Percentiles rank a stretch among this genome's conserved stretches.
Evolutionary conservation across 495 filamentous ascomycete genomes (phyloP).

Genomic region (Talaromyces liani): DNA sequence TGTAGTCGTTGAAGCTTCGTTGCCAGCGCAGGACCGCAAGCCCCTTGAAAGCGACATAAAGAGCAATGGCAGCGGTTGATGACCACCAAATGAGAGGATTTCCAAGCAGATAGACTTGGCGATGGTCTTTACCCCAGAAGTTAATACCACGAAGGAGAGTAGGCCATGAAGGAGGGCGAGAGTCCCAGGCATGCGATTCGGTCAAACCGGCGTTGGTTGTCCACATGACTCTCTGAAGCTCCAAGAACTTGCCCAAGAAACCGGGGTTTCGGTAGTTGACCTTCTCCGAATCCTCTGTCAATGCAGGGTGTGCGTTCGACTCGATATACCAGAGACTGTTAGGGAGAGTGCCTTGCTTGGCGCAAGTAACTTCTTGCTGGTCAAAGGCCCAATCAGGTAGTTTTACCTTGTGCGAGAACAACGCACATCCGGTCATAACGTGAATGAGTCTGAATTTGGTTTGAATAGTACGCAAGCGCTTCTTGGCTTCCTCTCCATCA

Average conservation of each 20-base stretch:
- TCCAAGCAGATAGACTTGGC: slow-evolving; percentile 93
- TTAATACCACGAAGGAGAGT: slow-evolving; percentile 93
- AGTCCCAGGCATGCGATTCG: slow-evolving; percentile 97
- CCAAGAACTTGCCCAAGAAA: slow-evolving; percentile 98
- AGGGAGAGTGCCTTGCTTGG: slow-evolving; percentile 82
- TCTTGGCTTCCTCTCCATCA: slow-evolving; percentile 69
- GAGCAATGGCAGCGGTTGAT: slow-evolving; percentile 68
- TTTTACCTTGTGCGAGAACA: slow-evolving; percentile 98
- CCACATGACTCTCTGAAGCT: slow-evolving; percentile 99
- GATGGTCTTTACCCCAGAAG: slow-evolving; percentile 94
- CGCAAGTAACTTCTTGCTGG: slow-evolving; percentile 97
- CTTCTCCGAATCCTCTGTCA: slow-evolving; percentile 70
- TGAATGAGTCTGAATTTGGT: slow-evolving; percentile 94
- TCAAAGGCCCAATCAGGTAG: slow-evolving; percentile 95
- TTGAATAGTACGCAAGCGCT: slow-evolving; percentile 84
- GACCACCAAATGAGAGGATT: slow-evolving; percentile 96
- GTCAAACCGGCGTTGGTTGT: slow-evolving; percentile 92
- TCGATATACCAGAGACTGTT: slow-evolving; percentile 98
- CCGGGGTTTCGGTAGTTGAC: slow-evolving; percentile 94
- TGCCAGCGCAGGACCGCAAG: slow-evolving; percentile 90
- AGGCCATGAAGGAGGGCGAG: slow-evolving; percentile 88
- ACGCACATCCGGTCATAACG: slow-evolving; percentile 90
- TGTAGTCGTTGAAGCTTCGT: slow-evolving; percentile 81
- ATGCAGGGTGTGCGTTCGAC: slow-evolving; percentile 71
- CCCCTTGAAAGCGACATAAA: slow-evolving; percentile 79